Base-by-base conservation (phyloP, 2,329 filamentous ascomycete genomes). In the Talaromyces sp. region DNA sequence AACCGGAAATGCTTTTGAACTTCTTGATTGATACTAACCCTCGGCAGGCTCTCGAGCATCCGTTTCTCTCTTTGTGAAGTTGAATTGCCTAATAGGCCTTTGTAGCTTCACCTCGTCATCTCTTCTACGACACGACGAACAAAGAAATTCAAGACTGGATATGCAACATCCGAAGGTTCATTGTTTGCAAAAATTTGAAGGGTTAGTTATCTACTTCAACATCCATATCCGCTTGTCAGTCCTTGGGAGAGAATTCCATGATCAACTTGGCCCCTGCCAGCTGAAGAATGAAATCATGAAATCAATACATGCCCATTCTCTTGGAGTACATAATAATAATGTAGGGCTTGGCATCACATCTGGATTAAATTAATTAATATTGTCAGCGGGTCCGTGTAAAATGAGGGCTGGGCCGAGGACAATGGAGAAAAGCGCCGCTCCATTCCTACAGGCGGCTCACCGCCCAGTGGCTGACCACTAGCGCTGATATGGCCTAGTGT, bases 11-110 rank as follows among this genome's bases (percentile, higher is more conserved):
- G 14, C 44, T 7, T 30, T 30, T 31, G 3, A 33, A 30, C 60
- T 50, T 36, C n/a, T 65, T 42, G 40, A 27, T 36, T 58, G 18
- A 34, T 31, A 40, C 52, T 61, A 34, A 59, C 56, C n/a, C 6
- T 57, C 14, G 18, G 34, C 40, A 79, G 76, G 76, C 71, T 52
- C 65, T 79, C 40, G 59, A 66, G 14, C 76, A 79, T 68, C 70
- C 74, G n/a, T 78, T 74, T 65, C 71, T 77, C 56, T 71, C 68
- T 61, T 59, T 63, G 52, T 33, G 23, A 59, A 16, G 12, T 6
- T 7, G 6, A 47, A 7, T 36, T 36, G 33, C 33, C 33, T 12
- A 36, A 12, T 36, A 36, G 33, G 33, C 4, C 12, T 36, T 36
- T 36, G 7, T 36, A 18, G n/a, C 23, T 47, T 47, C 3, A 36